Base-by-base conservation (phyloP, 225 moss, liverwort and hornwort genomes). In the Neckera pumila region DNA sequence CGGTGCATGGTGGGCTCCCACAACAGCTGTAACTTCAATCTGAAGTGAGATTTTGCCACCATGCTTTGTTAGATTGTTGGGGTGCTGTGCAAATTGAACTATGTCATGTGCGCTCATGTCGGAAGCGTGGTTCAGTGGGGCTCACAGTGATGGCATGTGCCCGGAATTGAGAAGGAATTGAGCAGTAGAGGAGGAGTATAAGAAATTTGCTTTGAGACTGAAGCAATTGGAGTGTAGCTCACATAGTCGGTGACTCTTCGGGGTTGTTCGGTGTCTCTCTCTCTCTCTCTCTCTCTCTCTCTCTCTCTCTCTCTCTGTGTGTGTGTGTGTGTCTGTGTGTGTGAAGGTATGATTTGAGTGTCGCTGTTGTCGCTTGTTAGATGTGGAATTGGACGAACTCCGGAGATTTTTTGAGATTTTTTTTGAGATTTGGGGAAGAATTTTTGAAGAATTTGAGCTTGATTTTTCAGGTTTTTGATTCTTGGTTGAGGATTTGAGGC, bases 101-200 rank as follows among this genome's bases (percentile, higher is more conserved):
- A 76, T 77, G 81, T 62, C 91, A 89, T 81, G 69, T 84, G 81
- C 67, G 19, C 38, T 64, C 87, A 71, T 82, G 73, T 51, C 84
- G 60, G 87, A 84, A 67, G 77, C 61, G 79, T 87, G 79, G 80
- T 15, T 15, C 43, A 42, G 77, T 86, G 70, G 81, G 64, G 51
- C 89, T 66, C 89, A 47, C n/a, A n/a, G n/a, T n/a, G 76, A 49
- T 30, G 80, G 80, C 87, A 87, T 87, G 87, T 87, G 80, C 70
- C 25, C 63, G 25, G 60, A 76, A 56, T 71, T 34, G 34, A 70
- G 49, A 54, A 59, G 72, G 81, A 75, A 75, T 64, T 30, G 22
- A 19, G 60, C 15, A 80, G 43, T 12, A 27, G n/a, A 20, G 71
- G 80, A 90, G 60, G 64, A 71, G 34, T 82, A 89, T 87, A 89